Base-by-base conservation (phyloP, 345 rosid genomes). In the Jatropha curcas region DNA sequence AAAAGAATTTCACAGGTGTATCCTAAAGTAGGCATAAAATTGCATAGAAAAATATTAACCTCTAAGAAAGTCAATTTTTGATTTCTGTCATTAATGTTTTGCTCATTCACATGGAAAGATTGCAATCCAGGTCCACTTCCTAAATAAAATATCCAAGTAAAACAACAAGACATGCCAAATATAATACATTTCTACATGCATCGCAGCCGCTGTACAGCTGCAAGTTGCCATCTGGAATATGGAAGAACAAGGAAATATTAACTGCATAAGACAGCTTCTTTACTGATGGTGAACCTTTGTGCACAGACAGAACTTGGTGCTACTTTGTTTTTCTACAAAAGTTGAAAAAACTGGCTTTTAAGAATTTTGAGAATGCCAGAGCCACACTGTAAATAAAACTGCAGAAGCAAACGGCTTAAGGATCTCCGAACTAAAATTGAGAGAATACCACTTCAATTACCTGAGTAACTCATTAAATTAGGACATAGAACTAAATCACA, bases 1-100 rank as follows among this genome's bases (percentile, higher is more conserved):
- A 55, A 55, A 55, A 7, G 7, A 58, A 28, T 13, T 58, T 58
- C 35, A 48, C n/a, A 13, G 22, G 17, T 16, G 2, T 17, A 13
- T n/a, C 5, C 17, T 13, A 43, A 56, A 5, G n/a, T 22, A 10
- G 8, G 19, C 61, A 52, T 37, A 22, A 45, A 22, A 45, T 50
- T 13, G 16, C n/a, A 24, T 5, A 48, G 35, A 50, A 71, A n/a
- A 51, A 4, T 19, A 55, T 74, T 82, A 90, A 98, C 99, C 87
- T 77, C 88, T 87, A 35, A 85, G 88, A 67, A 88, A 35, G 34
- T 95, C 99, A 60, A 89, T 24, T 82, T 87, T 95, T 17, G 96
- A 87, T 80, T 92, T 95, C 90, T 91, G n/a, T 95, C 98, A 92
- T 88, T 76, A 92, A n/a, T n/a, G n/a, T 79, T 79, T 86, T 92